Conservation (phyloP, 495 filamentous ascomycete genomes). For the Lasiosphaeria ovina region DNA sequence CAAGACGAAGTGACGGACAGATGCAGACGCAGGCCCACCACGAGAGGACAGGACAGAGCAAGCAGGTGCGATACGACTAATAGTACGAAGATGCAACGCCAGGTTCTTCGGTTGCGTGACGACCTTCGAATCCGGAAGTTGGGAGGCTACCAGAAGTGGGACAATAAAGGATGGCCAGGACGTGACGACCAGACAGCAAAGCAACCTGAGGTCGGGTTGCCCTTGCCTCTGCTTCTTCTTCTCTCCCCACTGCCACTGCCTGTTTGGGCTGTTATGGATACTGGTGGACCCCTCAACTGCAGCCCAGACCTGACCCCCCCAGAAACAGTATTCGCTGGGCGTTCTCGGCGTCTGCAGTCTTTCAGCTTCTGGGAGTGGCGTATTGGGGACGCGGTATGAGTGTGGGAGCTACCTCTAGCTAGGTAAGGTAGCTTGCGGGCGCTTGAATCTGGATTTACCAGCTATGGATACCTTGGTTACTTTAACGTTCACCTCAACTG, state of each 20-base stretch:
- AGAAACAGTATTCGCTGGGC: background rate
- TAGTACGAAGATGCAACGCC: no score
- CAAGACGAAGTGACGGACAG: no score
- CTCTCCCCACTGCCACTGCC: background rate
- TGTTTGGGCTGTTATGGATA: no score
- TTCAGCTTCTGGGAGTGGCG: constrained; percentile 1
- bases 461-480: no score
- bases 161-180: background rate
- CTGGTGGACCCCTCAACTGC: background rate
- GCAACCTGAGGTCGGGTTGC: background rate
- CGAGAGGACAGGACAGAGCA: no score
- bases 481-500: no score
- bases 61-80: no score
- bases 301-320: background rate
- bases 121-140: background rate
- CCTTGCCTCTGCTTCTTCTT: background rate
- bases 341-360: background rate
- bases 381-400: background rate
- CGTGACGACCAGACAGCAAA: background rate
- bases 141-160: background rate
- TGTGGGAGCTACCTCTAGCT: background rate
- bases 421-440: no score
- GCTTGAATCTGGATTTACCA: no score
- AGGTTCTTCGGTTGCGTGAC: background rate
- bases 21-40: no score